A percentile compares a stretch with the other conserved stretches of the same genome.
These are phyloP conservation scores for Lentinus polychrous DNA, from an alignment of 1,284 basidiomycete genomes.

Conservation along the genomic window DNA sequence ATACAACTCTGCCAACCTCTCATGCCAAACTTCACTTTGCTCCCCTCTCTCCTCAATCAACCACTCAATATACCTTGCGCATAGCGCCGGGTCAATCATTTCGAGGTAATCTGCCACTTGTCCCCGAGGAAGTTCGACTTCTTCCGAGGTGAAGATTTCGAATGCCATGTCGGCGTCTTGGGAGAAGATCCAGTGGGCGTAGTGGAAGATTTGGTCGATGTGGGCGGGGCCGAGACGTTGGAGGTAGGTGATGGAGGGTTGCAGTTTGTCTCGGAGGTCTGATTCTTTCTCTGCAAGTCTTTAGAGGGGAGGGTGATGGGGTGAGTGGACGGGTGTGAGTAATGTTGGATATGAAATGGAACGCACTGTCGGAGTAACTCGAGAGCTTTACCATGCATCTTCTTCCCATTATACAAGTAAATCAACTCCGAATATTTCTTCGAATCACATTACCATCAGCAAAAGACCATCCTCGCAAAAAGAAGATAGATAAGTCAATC, in stretches of 20 bases:
- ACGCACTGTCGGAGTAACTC: conserved; percentile 74
- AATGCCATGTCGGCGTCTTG: conserved; percentile 68
- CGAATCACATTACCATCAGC: neutral
- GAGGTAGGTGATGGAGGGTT: conserved; percentile 84
- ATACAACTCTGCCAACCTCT: conserved; percentile 85
- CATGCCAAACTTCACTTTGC: conserved; percentile 66
- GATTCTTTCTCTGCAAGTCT: conserved; percentile 79
- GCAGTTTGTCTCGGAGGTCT: conserved; percentile 74
- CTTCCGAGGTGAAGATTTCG: conserved; percentile 94
- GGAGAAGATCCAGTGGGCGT: conserved; percentile 81
- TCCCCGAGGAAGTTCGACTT: conserved; percentile 79
- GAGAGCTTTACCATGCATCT: conserved; percentile 90
- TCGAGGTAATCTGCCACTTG: conserved; percentile 78
- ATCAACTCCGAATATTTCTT: conserved; percentile 91
- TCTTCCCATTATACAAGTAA: conserved; percentile 89
- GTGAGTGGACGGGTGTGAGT: neutral
- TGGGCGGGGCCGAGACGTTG: conserved; percentile 85
- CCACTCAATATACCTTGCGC: conserved; percentile 82
- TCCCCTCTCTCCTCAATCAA: conserved; percentile 75
- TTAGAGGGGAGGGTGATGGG: neutral
- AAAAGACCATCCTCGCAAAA: conserved; percentile 7
- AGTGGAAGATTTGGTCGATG: conserved; percentile 72
- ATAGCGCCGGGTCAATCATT: conserved; percentile 57
- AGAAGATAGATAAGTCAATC: conserved; percentile 1
- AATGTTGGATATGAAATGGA: neutral